A percentile compares a stretch with the other conserved stretches of the same genome.
Conservation (phyloP, 768 basidiomycete genomes). For the Tricholoma matsutake region DNA sequence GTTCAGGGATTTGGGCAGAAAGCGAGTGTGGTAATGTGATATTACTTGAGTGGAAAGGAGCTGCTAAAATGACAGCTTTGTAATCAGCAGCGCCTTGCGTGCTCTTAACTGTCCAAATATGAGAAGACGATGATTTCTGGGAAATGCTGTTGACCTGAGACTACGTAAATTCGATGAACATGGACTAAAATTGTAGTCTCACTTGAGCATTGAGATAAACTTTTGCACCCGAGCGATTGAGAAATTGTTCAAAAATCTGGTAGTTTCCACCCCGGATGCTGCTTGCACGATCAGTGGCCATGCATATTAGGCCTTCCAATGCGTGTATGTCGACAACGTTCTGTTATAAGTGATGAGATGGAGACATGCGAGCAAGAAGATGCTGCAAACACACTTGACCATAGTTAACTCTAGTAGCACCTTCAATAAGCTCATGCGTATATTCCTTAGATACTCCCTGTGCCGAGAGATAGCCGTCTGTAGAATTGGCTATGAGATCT, state of each 20-base stretch:
- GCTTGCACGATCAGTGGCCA: slow-evolving; percentile 69
- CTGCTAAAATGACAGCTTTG: slow-evolving; percentile 79
- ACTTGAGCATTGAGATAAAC: slow-evolving; percentile 72
- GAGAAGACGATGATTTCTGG: slow-evolving; percentile 37
- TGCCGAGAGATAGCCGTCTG: slow-evolving; percentile 51
- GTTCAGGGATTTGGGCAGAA: slow-evolving; percentile 53
- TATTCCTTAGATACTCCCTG: slow-evolving; percentile 58
- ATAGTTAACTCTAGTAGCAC: slow-evolving; percentile 81
- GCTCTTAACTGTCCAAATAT: slow-evolving; percentile 53
- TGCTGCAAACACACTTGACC: slow-evolving; percentile 49
- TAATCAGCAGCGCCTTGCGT: slow-evolving; percentile 49
- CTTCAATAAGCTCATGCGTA: slow-evolving; percentile 73
- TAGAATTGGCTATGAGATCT: slow-evolving; percentile 46
- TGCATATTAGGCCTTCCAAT: slow-evolving; percentile 64
- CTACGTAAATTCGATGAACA: background rate
- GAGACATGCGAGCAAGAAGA: background rate
- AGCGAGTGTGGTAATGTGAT: slow-evolving; percentile 52
- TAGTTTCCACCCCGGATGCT: slow-evolving; percentile 79
- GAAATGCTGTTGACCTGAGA: slow-evolving; percentile 52
- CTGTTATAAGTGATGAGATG: slow-evolving; percentile 29
- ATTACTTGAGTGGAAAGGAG: slow-evolving; percentile 72
- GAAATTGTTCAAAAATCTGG: slow-evolving; percentile 80
- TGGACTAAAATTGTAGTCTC: slow-evolving; percentile 9
- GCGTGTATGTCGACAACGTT: slow-evolving; percentile 73
- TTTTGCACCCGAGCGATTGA: slow-evolving; percentile 65